Conservation (phyloP, 148 eudicot species). For the Chenopodium album region DNA sequence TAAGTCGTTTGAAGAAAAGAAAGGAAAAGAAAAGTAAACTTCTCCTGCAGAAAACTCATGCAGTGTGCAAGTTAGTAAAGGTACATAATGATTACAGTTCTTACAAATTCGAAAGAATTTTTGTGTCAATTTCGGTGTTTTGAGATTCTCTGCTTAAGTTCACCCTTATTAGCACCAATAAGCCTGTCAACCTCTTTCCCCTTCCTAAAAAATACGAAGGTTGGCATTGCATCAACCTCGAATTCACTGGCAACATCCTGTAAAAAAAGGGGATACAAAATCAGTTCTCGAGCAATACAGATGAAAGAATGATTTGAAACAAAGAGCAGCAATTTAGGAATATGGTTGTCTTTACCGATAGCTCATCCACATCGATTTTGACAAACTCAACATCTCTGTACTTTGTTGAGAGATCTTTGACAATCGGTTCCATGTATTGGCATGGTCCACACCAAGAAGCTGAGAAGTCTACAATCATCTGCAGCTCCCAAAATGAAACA, state of each 20-base stretch:
- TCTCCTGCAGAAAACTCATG: no score
- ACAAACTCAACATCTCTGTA: slow-evolving; percentile 67
- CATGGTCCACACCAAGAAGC: slow-evolving; percentile 96
- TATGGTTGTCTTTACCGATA: slow-evolving; percentile 33
- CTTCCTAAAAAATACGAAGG: slow-evolving; percentile 45
- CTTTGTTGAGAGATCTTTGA: slow-evolving; percentile 58
- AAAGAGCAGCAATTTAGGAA: background rate
- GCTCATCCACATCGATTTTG: slow-evolving; percentile 86
- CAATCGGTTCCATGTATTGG: slow-evolving; percentile 53
- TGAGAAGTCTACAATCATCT: slow-evolving; percentile 58
- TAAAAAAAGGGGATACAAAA: background rate
- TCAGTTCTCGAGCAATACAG: background rate
- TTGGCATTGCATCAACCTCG: slow-evolving; percentile 52
- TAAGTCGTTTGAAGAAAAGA: background rate
- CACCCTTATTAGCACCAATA: slow-evolving; percentile 50
- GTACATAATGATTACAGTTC: no score
- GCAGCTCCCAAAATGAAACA: background rate
- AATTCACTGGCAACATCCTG: slow-evolving; percentile 57
- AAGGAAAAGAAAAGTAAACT: background rate
- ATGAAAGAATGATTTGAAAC: background rate
- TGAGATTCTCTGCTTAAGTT: slow-evolving; percentile 51
- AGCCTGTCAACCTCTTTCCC: slow-evolving; percentile 54
- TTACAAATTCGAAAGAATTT: no score
- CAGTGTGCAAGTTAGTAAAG: no score
- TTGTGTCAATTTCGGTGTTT: slow-evolving; percentile 28